phyloP scores from a whole-genome alignment of 2,329 filamentous ascomycete species.

The Aureobasidium sp. region DNA sequence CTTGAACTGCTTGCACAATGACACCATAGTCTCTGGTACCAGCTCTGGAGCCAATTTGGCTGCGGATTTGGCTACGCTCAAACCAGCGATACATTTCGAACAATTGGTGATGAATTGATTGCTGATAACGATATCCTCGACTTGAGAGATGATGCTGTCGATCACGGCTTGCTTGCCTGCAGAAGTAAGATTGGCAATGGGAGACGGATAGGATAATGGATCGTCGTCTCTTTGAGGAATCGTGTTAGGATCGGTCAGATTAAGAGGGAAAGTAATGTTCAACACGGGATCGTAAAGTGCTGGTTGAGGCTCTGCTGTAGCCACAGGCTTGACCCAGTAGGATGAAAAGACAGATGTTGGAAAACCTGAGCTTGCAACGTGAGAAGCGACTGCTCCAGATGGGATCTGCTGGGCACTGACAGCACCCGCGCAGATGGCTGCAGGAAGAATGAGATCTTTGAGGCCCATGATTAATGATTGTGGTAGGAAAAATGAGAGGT shows the following conservation, averaged over 20 bases:
- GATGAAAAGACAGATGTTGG: slow-evolving; percentile 46
- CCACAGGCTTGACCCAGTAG: slow-evolving; percentile 41
- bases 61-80: slow-evolving; percentile 45
- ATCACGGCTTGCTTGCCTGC: slow-evolving; percentile 38
- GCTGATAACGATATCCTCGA: slow-evolving; percentile 38
- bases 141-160: slow-evolving; percentile 37
- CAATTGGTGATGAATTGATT: slow-evolving; percentile 40
- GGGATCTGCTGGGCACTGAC: slow-evolving; percentile 13
- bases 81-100: slow-evolving; percentile 46
- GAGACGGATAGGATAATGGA: slow-evolving; percentile 44
- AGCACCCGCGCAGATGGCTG: neutral
- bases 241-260: slow-evolving; percentile 48
- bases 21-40: slow-evolving; percentile 46
- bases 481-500: neutral
- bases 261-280: slow-evolving; percentile 44
- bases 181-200: slow-evolving; percentile 40
- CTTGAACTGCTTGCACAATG: slow-evolving; percentile 43
- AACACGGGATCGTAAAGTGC: slow-evolving; percentile 48
- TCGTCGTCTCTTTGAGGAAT: slow-evolving; percentile 45
- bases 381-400: slow-evolving; percentile 25
- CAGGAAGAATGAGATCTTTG: neutral
- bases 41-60: slow-evolving; percentile 44
- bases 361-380: slow-evolving; percentile 42
- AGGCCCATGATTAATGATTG: slow-evolving; percentile 7
- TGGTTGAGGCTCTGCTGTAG: slow-evolving; percentile 48